Evolutionary conservation across 2,329 filamentous ascomycete species (phyloP), one percentile per base, ranked within the genome.

Genomic region (Scedosporium dehoogii): DNA sequence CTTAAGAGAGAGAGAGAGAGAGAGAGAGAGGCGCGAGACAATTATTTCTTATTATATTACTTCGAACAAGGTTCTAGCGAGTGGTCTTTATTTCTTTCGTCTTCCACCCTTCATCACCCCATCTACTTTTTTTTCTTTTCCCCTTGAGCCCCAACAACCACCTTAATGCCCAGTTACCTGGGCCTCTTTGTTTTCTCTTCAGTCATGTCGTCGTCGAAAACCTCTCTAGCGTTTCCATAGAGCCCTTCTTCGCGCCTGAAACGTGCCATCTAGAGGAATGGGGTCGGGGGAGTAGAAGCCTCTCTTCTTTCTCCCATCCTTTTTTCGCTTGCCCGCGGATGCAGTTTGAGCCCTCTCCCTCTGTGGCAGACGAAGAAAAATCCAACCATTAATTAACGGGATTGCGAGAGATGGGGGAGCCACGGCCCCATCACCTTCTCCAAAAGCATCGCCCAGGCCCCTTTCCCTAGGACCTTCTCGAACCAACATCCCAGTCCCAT

Each of bases 1-100:
- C 29, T 58, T 51, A 51, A 59, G 38, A 58, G 42, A 62, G 42
- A 62, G 27, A 64, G 46, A 62, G 29, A 33, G 29, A 33, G 6
- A 33, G 29, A 33, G 29, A 33, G 44, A 48, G 16, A n/a, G 48
- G 6, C n/a, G n/a, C 21, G 21, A 53, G 48, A 25, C 21, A 25
- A 53, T 53, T 53, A 25, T 53, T 53, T 53, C 21, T 53, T 53
- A n/a, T 21, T 53, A 21, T 53, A 53, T 53, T 25, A 53, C 23
- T 53, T 53, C 21, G 21, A 21, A 12, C 21, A 46, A 16, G n/a
- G n/a, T n/a, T 53, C 48, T 53, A 53, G 48, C 48, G 48, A 53
- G 48, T 53, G 48, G 44, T 53, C 48, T 53, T 21, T 53, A 4
- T 25, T 25, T 25, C 44, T 48, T 21, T 48, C 18, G 44, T 21